A percentile compares a stretch with the other conserved stretches of the same genome.
phyloP scores from a whole-genome alignment of 148 eudicot genomes.

The Vaccinium macrocarpon region DNA sequence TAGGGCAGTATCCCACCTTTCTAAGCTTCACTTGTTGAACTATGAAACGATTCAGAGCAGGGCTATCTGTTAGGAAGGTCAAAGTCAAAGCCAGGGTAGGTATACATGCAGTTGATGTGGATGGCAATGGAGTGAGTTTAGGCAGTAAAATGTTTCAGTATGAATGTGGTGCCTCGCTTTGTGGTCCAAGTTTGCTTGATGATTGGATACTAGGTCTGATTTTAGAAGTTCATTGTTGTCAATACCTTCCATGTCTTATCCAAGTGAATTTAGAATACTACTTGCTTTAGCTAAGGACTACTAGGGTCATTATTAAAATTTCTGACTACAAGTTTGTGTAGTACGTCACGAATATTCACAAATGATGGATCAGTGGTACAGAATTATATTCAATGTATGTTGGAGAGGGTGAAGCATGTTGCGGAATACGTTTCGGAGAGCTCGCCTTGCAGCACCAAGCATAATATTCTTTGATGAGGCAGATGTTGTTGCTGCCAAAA shows the following conservation, averaged over 20 bases:
- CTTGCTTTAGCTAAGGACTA: not conserved
- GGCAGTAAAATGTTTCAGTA: not conserved
- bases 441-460: conserved; percentile 97
- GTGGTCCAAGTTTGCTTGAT: not conserved
- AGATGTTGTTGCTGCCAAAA: conserved; percentile 74
- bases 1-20: not conserved
- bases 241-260: not conserved
- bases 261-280: not conserved
- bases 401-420: conserved; percentile 95
- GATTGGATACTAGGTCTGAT: not conserved
- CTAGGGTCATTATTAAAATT: not conserved
- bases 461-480: conserved; percentile 94
- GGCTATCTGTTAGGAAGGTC: not conserved
- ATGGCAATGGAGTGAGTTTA: not conserved
- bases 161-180: not conserved
- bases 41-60: not conserved
- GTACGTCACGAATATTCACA: conserved; percentile 13
- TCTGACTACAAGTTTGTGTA: not conserved
- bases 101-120: not conserved
- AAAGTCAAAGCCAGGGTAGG: not conserved
- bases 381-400: conserved; percentile 90
- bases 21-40: not conserved
- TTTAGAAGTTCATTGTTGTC: not conserved
- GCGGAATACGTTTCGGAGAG: conserved; percentile 84
- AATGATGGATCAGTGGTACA: conserved; percentile 64